A percentile compares a stretch with the other conserved stretches of the same genome.
These are phyloP conservation scores for Dissophora ornata DNA, from an alignment of 192 early-diverging fungal species.

Conservation along the genomic window DNA sequence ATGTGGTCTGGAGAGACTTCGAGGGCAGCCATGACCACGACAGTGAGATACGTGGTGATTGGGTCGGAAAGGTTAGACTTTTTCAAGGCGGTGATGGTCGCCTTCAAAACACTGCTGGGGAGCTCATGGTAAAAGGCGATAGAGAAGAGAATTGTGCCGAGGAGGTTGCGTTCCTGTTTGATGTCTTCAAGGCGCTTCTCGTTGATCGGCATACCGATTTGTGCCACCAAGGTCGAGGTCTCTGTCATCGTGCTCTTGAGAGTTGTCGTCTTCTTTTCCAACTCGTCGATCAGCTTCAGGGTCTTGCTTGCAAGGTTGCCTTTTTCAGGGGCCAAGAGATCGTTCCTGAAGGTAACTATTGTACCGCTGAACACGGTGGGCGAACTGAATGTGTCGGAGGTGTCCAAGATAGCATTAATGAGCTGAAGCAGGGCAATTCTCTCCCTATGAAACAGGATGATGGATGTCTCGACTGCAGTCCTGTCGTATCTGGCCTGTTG, in stretches of 20 bases:
- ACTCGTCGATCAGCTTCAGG: slow-evolving; percentile 58
- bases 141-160: slow-evolving; percentile 59
- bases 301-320: slow-evolving; percentile 66
- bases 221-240: slow-evolving; percentile 57
- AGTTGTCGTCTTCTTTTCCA: slow-evolving; percentile 60
- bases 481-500: slow-evolving; percentile 66
- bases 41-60: slow-evolving; percentile 52
- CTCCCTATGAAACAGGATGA: slow-evolving; percentile 76
- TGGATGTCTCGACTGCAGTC: slow-evolving; percentile 71
- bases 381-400: slow-evolving; percentile 57
- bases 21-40: slow-evolving; percentile 53
- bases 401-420: slow-evolving; percentile 66
- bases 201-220: slow-evolving; percentile 54
- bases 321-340: slow-evolving; percentile 41
- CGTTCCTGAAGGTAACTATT: slow-evolving; percentile 57
- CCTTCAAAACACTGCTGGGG: slow-evolving; percentile 42
- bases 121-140: slow-evolving; percentile 55
- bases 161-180: slow-evolving; percentile 50
- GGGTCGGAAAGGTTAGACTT: slow-evolving; percentile 50
- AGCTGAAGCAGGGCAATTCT: slow-evolving; percentile 67
- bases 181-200: slow-evolving; percentile 55
- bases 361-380: slow-evolving; percentile 56
- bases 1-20: slow-evolving; percentile 56
- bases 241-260: slow-evolving; percentile 60
- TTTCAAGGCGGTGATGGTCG: slow-evolving; percentile 51